Conservation (phyloP, 2,329 filamentous ascomycete genomes). For the Ceratocystis ficicola region DNA sequence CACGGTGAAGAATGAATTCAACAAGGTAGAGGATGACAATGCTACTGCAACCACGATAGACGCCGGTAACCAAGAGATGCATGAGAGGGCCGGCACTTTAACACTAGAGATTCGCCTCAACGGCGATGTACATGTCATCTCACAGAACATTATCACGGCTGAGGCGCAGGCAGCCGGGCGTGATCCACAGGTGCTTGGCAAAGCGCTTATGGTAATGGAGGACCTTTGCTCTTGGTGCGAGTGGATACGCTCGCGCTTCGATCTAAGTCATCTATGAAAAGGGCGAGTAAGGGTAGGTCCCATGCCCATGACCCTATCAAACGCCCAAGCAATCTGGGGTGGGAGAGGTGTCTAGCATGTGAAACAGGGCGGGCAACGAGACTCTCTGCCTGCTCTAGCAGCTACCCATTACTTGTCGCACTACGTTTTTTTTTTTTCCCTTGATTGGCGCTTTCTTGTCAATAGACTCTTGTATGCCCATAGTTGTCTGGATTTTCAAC, state of each 20-base stretch:
- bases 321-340: no score
- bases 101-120: conserved; percentile 48
- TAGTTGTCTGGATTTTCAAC: no score
- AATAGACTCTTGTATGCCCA: no score
- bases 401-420: no score
- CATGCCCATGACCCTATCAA: no score
- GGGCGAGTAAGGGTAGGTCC: neutral
- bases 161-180: conserved; percentile 20
- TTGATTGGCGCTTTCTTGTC: no score
- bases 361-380: no score
- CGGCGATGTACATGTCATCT: conserved; percentile 45
- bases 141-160: conserved; percentile 41
- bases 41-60: no score
- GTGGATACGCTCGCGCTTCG: conserved; percentile 37
- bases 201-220: conserved; percentile 38
- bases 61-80: neutral
- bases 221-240: conserved; percentile 43
- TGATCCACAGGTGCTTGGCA: conserved; percentile 33
- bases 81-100: conserved; percentile 31
- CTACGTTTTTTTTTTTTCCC: no score
- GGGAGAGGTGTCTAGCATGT: no score
- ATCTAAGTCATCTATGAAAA: conserved; percentile 13
- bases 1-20: neutral
- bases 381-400: no score
- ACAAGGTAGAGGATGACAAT: no score